Percentiles rank a stretch among this genome's conserved stretches.
Conservation (phyloP, 768 basidiomycete genomes). For the Suillus sp. region DNA sequence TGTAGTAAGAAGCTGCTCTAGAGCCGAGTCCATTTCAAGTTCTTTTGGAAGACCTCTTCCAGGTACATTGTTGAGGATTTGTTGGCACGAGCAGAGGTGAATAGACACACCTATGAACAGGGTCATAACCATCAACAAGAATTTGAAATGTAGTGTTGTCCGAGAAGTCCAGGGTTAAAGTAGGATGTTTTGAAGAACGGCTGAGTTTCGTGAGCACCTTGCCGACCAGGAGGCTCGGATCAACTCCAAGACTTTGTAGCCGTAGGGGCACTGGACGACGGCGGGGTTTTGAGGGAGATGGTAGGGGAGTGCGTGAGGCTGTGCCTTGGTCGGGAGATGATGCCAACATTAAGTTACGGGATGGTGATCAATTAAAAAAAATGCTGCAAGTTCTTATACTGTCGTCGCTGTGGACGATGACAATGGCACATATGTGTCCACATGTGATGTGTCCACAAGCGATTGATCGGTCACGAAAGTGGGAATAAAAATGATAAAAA, state of each 20-base stretch:
- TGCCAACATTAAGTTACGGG: neutral
- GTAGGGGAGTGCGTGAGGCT: constrained; percentile 19
- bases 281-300: constrained; percentile 29
- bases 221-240: constrained; percentile 46
- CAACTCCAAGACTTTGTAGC: constrained; percentile 34
- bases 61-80: constrained; percentile 2
- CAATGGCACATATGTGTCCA: constrained; percentile 1
- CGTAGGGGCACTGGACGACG: constrained; percentile 41
- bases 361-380: neutral
- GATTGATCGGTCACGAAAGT: constrained; percentile 10
- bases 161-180: constrained; percentile 48
- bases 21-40: constrained; percentile 52
- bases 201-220: constrained; percentile 43
- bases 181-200: constrained; percentile 47
- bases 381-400: neutral
- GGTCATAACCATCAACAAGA: constrained; percentile 66
- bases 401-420: constrained; percentile 12
- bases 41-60: constrained; percentile 54
- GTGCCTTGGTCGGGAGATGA: constrained; percentile 18
- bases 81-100: neutral
- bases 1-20: constrained; percentile 44
- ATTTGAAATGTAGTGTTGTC: constrained; percentile 49
- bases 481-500: constrained; percentile 20
- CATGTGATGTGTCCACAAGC: constrained; percentile 13
- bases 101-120: constrained; percentile 40